These are phyloP conservation scores for Saccharomycopsis fibuligera DNA, from an alignment of 805 yeast species.

Conservation along the genomic window DNA sequence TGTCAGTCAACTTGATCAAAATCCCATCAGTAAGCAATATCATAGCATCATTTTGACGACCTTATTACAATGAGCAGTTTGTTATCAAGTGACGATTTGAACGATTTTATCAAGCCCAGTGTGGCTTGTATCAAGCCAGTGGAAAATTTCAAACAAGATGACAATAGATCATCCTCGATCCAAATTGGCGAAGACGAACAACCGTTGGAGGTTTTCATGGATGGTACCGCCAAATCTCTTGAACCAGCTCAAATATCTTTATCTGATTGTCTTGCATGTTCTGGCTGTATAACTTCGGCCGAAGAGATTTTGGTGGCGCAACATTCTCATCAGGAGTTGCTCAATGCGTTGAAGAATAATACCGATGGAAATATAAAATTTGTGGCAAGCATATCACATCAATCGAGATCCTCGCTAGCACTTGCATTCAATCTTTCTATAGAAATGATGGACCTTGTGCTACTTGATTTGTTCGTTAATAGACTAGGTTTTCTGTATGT, in stretches of 20 bases:
- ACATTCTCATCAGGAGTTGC: slow-evolving; percentile 78
- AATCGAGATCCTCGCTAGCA: slow-evolving; percentile 77
- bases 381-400: slow-evolving; percentile 80
- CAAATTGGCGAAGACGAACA: slow-evolving; percentile 46
- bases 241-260: slow-evolving; percentile 82
- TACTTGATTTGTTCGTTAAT: slow-evolving; percentile 51
- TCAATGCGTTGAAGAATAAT: slow-evolving; percentile 43
- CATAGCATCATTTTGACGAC: no score
- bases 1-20: no score
- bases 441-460: slow-evolving; percentile 51
- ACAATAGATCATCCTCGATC: slow-evolving; percentile 19
- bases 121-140: slow-evolving; percentile 69
- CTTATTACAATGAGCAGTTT: slow-evolving; percentile 92
- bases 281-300: slow-evolving; percentile 97
- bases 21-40: no score
- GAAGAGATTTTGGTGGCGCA: slow-evolving; percentile 88
- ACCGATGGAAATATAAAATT: slow-evolving; percentile 30
- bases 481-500: slow-evolving; percentile 64
- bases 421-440: slow-evolving; percentile 51
- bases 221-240: slow-evolving; percentile 44
- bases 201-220: slow-evolving; percentile 63
- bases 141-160: slow-evolving; percentile 22
- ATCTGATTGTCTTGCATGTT: slow-evolving; percentile 92
- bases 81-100: slow-evolving; percentile 81
- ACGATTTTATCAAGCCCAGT: slow-evolving; percentile 92